These are phyloP conservation scores for Blechomonas ayalai DNA, from an alignment of 208 protist genomes.

Conservation along the genomic window DNA sequence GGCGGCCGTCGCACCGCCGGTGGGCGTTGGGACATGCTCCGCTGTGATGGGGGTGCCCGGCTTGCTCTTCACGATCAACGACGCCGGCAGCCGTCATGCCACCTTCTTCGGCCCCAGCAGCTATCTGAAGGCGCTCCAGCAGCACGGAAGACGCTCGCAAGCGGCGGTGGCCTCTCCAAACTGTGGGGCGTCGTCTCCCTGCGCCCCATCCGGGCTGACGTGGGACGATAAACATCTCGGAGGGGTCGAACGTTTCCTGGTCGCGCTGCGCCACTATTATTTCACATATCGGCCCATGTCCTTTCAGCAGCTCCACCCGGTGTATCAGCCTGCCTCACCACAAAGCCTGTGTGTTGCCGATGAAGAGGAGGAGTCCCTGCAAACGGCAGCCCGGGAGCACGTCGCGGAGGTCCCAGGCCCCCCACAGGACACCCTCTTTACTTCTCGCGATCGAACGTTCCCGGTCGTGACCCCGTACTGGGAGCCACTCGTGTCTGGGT, in stretches of 20 bases:
- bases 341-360: too few relatives aligned
- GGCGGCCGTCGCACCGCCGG: constrained; percentile 3
- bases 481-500: too few relatives aligned
- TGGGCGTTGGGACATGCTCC: constrained; percentile 5
- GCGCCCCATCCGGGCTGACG: background rate
- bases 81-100: constrained; percentile 44
- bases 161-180: background rate
- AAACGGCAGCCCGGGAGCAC: too few relatives aligned
- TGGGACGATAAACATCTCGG: background rate
- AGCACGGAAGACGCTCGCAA: background rate
- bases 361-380: too few relatives aligned
- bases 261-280: constrained; percentile 49
- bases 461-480: too few relatives aligned
- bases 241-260: constrained; percentile 39
- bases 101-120: constrained; percentile 69
- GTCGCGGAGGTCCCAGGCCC: too few relatives aligned
- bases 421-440: too few relatives aligned
- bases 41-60: constrained; percentile 81
- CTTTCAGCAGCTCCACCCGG: constrained; percentile 34
- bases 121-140: background rate
- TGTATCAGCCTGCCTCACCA: too few relatives aligned
- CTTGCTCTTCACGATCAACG: constrained; percentile 83
- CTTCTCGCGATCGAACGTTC: too few relatives aligned
- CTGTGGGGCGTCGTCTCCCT: background rate
- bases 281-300: constrained; percentile 62